A percentile compares a stretch with the other conserved stretches of the same genome.
Evolutionary conservation across 1,284 basidiomycete genomes (phyloP).

Genomic region (Apiotrichum montevideense): DNA sequence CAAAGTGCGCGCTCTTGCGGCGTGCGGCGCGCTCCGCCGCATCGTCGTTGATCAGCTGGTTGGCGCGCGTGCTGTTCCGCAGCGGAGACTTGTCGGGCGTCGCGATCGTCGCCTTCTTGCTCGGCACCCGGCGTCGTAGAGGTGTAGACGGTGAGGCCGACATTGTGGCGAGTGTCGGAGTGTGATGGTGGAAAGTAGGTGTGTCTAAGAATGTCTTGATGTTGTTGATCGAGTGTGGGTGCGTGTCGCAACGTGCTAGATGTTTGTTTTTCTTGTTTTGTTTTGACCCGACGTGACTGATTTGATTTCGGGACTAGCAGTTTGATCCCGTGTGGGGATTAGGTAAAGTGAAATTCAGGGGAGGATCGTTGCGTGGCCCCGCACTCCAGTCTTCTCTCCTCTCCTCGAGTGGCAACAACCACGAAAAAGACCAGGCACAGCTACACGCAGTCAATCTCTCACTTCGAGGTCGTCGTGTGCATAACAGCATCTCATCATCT

Average conservation of each 20-base stretch:
- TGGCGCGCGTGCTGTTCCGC: constrained; percentile 5
- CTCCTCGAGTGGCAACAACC: too few species aligned
- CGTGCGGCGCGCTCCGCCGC: constrained; percentile 35
- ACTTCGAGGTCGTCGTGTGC: too few species aligned
- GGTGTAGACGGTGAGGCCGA: constrained; percentile 6
- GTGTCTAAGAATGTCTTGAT: not conserved
- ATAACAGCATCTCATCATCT: too few species aligned
- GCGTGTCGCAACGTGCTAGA: not conserved
- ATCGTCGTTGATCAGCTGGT: constrained; percentile 35
- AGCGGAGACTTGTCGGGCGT: constrained; percentile 2
- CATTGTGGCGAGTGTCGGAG: not conserved
- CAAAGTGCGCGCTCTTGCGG: constrained; percentile 39
- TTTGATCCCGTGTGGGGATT: too few species aligned
- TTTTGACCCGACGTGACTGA: not conserved
- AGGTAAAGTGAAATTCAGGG: too few species aligned
- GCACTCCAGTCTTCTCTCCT: too few species aligned
- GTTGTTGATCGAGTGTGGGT: not conserved
- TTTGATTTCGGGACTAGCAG: not conserved
- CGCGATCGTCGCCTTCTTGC: constrained; percentile 6
- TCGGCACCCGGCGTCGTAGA: not conserved
- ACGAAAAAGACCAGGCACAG: too few species aligned
- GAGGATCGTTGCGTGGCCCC: too few species aligned
- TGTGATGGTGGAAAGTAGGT: too few species aligned
- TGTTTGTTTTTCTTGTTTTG: constrained; percentile 1
- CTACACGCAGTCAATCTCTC: too few species aligned